These are phyloP conservation scores for Dalbergia cultrata DNA, from an alignment of 306 rosid species.

Conservation along the genomic window DNA sequence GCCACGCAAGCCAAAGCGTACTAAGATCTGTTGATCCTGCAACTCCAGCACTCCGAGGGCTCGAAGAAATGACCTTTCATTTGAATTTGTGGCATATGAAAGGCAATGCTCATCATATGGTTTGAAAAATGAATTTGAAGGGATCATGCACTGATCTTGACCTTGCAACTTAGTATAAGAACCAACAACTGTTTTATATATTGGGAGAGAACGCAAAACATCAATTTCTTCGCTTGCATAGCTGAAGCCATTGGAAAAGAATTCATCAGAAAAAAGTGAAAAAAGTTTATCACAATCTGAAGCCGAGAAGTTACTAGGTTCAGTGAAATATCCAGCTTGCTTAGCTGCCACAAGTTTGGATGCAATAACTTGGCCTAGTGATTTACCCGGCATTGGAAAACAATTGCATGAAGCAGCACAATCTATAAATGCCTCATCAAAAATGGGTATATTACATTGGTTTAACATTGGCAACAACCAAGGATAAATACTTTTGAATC, in stretches of 20 bases:
- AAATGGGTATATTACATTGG: conserved; percentile 90
- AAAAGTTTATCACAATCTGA: conserved; percentile 81
- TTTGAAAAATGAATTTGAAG: conserved; percentile 84
- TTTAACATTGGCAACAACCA: conserved; percentile 88
- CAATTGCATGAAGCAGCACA: conserved; percentile 78
- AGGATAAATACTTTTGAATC: conserved; percentile 67
- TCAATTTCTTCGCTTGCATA: conserved; percentile 80
- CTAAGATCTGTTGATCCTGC: conserved; percentile 85
- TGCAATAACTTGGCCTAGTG: conserved; percentile 85
- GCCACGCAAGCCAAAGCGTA: conserved; percentile 87
- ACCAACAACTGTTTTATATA: conserved; percentile 89
- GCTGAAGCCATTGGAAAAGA: conserved; percentile 56
- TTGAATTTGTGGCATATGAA: conserved; percentile 72
- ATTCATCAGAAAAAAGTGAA: conserved; percentile 78
- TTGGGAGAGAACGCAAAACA: conserved; percentile 80
- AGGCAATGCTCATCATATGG: conserved; percentile 86
- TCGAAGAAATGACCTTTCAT: conserved; percentile 75
- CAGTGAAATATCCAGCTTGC: conserved; percentile 84
- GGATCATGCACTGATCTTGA: conserved; percentile 84
- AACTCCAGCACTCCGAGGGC: conserved; percentile 86
- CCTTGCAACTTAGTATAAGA: conserved; percentile 77
- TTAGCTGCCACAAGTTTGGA: conserved; percentile 91
- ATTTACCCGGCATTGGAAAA: conserved; percentile 66
- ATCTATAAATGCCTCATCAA: conserved; percentile 77
- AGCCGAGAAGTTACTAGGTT: conserved; percentile 70